Conservation (phyloP, 257 asterid species). For the Osmanthus fragrans region DNA sequence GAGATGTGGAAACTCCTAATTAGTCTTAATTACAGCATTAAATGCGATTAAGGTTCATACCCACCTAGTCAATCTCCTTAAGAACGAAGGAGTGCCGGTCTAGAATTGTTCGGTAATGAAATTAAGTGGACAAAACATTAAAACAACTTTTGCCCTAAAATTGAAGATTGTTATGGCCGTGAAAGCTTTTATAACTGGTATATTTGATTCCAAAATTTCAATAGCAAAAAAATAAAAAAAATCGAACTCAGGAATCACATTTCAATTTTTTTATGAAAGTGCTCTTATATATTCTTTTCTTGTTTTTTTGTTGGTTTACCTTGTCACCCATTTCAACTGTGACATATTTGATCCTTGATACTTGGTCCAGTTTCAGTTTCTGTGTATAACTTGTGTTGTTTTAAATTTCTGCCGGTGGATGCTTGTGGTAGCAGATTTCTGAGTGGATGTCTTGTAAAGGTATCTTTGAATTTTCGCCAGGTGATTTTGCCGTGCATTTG, state of each 20-base stretch:
- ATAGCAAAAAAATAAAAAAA: neutral
- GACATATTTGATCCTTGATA: neutral
- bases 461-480: constrained; percentile 33
- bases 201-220: neutral
- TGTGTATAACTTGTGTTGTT: constrained; percentile 11
- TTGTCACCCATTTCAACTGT: neutral
- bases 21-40: too few relatives aligned
- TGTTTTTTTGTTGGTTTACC: neutral
- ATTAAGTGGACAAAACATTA: neutral
- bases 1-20: neutral
- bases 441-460: constrained; percentile 45
- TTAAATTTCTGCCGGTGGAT: constrained; percentile 22
- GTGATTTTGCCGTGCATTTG: constrained; percentile 64
- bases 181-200: neutral
- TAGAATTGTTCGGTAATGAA: neutral
- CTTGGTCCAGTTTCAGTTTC: constrained; percentile 7
- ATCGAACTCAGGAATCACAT: neutral
- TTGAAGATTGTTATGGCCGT: neutral
- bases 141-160: neutral
- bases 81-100: neutral
- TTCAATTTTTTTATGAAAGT: neutral
- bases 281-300: neutral
- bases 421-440: constrained; percentile 43
- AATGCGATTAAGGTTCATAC: neutral
- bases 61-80: neutral